Percentiles rank a stretch among this genome's conserved stretches.
These are phyloP conservation scores for Gaertneriomyces sp. DNA, from an alignment of 192 early-diverging fungal genomes.

Conservation along the genomic window DNA sequence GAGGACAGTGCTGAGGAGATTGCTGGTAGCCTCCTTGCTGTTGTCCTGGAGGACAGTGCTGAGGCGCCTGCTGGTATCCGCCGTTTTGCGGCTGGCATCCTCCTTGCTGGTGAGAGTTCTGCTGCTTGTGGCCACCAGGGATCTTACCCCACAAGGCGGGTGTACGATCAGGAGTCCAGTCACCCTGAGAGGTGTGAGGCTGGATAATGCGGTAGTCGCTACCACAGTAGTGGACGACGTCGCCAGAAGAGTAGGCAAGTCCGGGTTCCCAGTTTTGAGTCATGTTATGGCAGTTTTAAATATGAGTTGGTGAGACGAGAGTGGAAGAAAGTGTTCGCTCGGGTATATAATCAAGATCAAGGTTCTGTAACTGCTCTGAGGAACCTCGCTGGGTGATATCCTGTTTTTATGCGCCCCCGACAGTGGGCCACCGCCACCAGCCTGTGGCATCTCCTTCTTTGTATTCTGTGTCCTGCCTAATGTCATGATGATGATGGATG, in stretches of 20 bases:
- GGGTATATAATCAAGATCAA: too few species aligned
- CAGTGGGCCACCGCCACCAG: too few species aligned
- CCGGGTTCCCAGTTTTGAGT: slow-evolving; percentile 28
- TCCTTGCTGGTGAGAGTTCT: slow-evolving; percentile 1
- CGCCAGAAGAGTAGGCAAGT: slow-evolving; percentile 13
- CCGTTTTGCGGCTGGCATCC: slow-evolving; percentile 18
- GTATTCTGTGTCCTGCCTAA: too few species aligned
- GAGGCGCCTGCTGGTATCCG: slow-evolving; percentile 4
- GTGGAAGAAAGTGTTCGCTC: too few species aligned
- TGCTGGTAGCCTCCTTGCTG: not conserved
- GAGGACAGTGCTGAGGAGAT: not conserved
- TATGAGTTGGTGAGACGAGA: too few species aligned
- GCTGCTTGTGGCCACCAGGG: slow-evolving; percentile 2
- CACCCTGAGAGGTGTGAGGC: slow-evolving; percentile 26
- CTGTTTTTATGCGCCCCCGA: too few species aligned
- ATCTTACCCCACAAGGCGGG: slow-evolving; percentile 26
- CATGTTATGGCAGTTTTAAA: slow-evolving; percentile 1
- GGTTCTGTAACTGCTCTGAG: too few species aligned
- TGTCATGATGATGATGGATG: too few species aligned
- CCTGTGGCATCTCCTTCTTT: too few species aligned
- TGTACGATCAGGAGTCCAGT: slow-evolving; percentile 21
- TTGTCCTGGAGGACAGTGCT: not conserved
- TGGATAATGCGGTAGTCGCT: slow-evolving; percentile 20
- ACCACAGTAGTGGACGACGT: slow-evolving; percentile 21
- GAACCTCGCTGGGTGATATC: too few species aligned